Base-by-base conservation (phyloP, 352 stramenopile genomes). In the Globisporangium lucens region DNA sequence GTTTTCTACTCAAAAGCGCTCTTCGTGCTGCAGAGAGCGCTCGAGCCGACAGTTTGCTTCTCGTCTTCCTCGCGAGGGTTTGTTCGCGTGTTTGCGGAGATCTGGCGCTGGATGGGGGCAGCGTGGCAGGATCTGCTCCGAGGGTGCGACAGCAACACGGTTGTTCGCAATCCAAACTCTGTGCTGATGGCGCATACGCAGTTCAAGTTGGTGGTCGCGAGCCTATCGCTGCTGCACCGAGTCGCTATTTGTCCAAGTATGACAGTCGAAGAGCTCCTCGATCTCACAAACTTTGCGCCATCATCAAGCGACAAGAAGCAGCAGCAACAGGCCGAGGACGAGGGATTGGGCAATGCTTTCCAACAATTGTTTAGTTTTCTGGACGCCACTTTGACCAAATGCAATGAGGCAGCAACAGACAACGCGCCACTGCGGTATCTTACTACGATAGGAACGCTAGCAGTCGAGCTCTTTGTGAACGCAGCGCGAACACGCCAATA, bases 1-100 rank as follows among this genome's bases (percentile, higher is more conserved):
- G 61, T 83, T 57, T 20, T 63, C 20, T 87, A 85, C 55, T 56
- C 68, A 7, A 71, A 58, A 33, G 61, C 74, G 9, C 10, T 72
- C 4, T 63, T 82, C 17, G 22, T 61, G 22, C 13, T 64, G 24
- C 66, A 75, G 33, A 51, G 69, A 10, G 63, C 64, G 10, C 70
- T 61, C 41, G 56, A 61, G 4, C 29, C 33, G 1, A 24, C 13
- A 56, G 41, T 38, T 15, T 10, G 56, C 15, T 30, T 24, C 43
- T 52, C 53, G 6, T 17, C 29, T 24, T 38, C 27, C 2, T 38
- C 41, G 8, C 59, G 38, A 10, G 4, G 8, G 6, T 77, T 78
- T 62, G 27, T 41, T n/a, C 59, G 61, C 17, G 65, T 76, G 13
- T 73, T 53, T 9, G 60, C 49, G 22, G 56, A 78, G 8, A 74